Base-by-base conservation (phyloP, 345 rosid genomes). In the Stellera chamaejasme region DNA sequence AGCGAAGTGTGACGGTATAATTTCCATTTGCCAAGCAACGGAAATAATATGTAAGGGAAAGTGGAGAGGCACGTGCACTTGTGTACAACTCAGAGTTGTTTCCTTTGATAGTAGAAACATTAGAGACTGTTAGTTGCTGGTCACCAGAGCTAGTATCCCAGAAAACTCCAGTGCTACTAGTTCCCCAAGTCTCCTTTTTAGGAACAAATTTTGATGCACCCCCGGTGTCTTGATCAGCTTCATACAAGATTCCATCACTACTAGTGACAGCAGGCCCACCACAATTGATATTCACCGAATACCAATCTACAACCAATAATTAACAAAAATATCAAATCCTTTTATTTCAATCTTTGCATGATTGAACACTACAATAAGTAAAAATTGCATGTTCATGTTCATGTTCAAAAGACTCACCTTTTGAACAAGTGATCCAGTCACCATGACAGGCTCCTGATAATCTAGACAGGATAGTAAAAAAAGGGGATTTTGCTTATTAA, bases 161-260 rank as follows among this genome's bases (percentile, higher is more conserved):
- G 77, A 74, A 82, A 71, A 53, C 67, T 11, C 88, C 88, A 1
- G 79, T 79, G 71, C 72, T 79, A 58, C 83, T 79, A 8, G 75
- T 67, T 64, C 75, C 84, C 88, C 88, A 82, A 25, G 66, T 48
- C 14, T 23, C 56, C 45, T 42, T 11, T 45, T 60, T 11, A 11
- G 48, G 65, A 58, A 56, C 0, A 41, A 68, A 72, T 57, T 56
- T 68, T 63, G 75, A 72, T 46, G 80, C 60, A 44, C 82, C 77
- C 42, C 69, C 74, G 28, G 42, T 26, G 13, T 59, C 58, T 50
- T 32, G 41, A 64, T 82, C 88, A 6, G 69, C 82, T 12, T 64
- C 64, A 16, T 76, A 79, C 9, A 48, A 9, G 67, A 68, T 68
- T 32, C 39, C 39, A 23, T 56, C 66, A 9, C 59, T 51, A 44